Evolutionary conservation across 768 basidiomycete species (phyloP).

Genomic region (Tricholoma saponaceum): DNA sequence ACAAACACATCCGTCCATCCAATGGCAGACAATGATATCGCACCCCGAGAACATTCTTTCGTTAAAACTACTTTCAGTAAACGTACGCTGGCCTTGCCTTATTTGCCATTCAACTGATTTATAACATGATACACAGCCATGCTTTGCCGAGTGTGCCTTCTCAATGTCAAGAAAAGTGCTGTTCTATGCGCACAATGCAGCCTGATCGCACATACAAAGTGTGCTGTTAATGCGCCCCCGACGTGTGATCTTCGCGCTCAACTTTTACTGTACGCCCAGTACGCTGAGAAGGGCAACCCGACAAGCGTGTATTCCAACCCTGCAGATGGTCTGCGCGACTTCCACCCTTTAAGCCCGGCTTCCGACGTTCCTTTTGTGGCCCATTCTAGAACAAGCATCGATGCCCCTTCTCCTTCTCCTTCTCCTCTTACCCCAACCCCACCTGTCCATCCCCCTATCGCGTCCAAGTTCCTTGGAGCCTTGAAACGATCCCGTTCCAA

Average conservation of each 20-base stretch:
- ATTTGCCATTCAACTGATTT: constrained; percentile 4
- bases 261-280: constrained; percentile 73
- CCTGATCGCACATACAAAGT: constrained; percentile 82
- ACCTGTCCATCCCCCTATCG: constrained; percentile 45
- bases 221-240: constrained; percentile 66
- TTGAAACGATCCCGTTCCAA: constrained; percentile 67
- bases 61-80: constrained; percentile 93
- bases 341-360: constrained; percentile 41
- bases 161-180: constrained; percentile 78
- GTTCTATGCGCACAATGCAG: constrained; percentile 88
- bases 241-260: constrained; percentile 82
- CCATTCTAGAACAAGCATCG: constrained; percentile 44
- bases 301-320: constrained; percentile 50
- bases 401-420: constrained; percentile 32
- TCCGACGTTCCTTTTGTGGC: constrained; percentile 56
- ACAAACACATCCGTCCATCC: constrained; percentile 37
- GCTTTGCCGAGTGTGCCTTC: constrained; percentile 79
- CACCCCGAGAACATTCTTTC: constrained; percentile 73
- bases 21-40: constrained; percentile 45
- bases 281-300: constrained; percentile 65
- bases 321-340: constrained; percentile 38
- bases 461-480: constrained; percentile 59
- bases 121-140: constrained; percentile 52
- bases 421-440: constrained; percentile 24
- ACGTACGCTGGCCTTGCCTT: constrained; percentile 47